These are phyloP conservation scores for Striga asiatica DNA, from an alignment of 257 asterid species.

Conservation along the genomic window DNA sequence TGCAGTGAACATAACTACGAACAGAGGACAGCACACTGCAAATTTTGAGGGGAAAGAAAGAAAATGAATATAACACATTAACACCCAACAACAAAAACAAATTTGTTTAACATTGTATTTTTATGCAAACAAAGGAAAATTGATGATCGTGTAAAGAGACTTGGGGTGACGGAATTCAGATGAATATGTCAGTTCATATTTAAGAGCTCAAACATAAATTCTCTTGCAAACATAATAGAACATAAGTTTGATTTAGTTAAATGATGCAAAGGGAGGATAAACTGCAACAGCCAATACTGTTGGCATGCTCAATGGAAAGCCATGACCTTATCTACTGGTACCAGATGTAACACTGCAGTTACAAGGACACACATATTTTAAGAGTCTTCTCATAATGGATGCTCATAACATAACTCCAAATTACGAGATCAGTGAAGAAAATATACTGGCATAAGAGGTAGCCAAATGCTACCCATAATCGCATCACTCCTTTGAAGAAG, in stretches of 20 bases:
- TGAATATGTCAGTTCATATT: not conserved
- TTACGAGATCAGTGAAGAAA: constrained; percentile 2
- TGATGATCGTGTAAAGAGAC: not conserved
- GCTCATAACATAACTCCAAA: not conserved
- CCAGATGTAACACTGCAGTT: not conserved
- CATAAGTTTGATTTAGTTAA: not conserved
- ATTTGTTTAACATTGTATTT: constrained; percentile 6
- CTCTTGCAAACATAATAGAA: not conserved
- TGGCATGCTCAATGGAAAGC: not conserved
- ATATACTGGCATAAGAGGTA: not conserved
- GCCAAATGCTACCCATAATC: too few relatives aligned
- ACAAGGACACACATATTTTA: constrained; percentile 9
- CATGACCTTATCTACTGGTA: not conserved
- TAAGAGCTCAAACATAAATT: not conserved
- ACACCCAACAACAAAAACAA: not conserved
- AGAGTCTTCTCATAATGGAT: not conserved
- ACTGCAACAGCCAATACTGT: constrained; percentile 6
- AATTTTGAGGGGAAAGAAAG: constrained; percentile 7
- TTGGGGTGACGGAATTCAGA: not conserved
- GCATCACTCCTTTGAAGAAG: too few relatives aligned
- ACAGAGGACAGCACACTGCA: constrained; percentile 75
- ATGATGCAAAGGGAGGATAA: not conserved
- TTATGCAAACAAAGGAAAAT: too few relatives aligned
- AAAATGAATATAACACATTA: not conserved
- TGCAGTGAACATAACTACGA: constrained; percentile 78